Conservation (phyloP, 169 alveolate species). For the Plasmodium falciparum region DNA sequence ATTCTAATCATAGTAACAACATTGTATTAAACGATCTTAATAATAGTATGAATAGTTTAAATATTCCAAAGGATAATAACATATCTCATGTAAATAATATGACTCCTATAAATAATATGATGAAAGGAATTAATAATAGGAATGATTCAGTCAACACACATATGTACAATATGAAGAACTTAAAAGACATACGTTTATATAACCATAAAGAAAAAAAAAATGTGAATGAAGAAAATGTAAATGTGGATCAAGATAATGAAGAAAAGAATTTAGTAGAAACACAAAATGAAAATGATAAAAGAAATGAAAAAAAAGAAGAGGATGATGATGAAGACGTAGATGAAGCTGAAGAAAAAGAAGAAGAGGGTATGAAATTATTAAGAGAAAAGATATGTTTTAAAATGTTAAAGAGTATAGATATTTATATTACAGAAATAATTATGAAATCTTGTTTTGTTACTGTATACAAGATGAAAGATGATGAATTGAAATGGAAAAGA, state of each 20-base stretch:
- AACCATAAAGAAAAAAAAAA: background rate
- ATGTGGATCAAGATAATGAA: background rate
- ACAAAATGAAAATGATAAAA: background rate
- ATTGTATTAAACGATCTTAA: background rate
- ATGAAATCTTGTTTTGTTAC: constrained; percentile 84
- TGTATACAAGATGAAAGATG: constrained; percentile 78
- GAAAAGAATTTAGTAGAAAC: background rate
- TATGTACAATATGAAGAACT: background rate
- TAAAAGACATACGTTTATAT: background rate
- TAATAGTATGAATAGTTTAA: background rate
- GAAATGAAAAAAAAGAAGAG: constrained; percentile 2
- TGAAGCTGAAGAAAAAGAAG: constrained; percentile 5
- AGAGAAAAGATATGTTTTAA: constrained; percentile 80
- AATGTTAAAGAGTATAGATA: constrained; percentile 79
- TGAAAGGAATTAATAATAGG: background rate
- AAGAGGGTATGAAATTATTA: constrained; percentile 44
- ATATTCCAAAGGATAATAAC: background rate
- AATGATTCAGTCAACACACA: background rate
- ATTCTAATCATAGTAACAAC: background rate
- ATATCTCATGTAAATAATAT: background rate
- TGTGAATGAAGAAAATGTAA: background rate
- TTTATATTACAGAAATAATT: constrained; percentile 72
- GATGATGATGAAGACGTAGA: constrained; percentile 4
- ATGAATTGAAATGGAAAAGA: constrained; percentile 81
- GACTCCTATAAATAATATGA: no score